Evolutionary conservation across 2,329 filamentous ascomycete species (phyloP), one percentile per base, ranked within the genome.

Genomic region (Fusarium acutatum): DNA sequence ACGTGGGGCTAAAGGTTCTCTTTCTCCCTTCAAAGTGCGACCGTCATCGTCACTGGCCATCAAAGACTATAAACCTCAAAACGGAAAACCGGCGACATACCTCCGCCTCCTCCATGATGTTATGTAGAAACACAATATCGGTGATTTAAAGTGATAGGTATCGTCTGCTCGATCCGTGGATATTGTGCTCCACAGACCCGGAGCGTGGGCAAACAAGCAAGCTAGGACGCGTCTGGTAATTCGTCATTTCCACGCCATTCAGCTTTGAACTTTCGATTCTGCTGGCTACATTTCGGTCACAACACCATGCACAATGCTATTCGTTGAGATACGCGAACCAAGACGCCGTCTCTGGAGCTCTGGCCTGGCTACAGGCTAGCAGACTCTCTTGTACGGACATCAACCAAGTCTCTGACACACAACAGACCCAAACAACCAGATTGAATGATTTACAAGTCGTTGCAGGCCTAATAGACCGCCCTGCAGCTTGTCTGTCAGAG

Each of bases 151-250:
- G 41, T 43, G 53, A 58, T 67, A 50, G 59, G 58, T 67, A 46
- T 52, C 60, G 53, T 47, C 67, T 47, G 26, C 60, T 65, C 62
- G 40, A 64, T 62, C 72, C 61, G 37, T 59, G 34, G 52, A 46
- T 53, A 59, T 57, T 63, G 40, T 60, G 63, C 68, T 65, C 76
- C 76, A 78, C 41, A 63, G 38, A 72, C 72, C 75, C 68, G 75
- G 75, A 74, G 58, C 50, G 58, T 78, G 74, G 76, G 59, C 69
- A 72, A 69, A 67, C 52, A 59, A 63, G 40, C 49, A 59, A 67
- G 64, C 63, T 60, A 69, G 60, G 41, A 69, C 59, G 59, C 26
- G 37, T 59, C 30, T 40, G 47, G 53, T 61, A 37, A 57, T 30
- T 59, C 20, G 24, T 53, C 35, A 40, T 30, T 35, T 32, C 34